These are phyloP conservation scores for Cyberlindnera maritima DNA, from an alignment of 805 yeast species.

Conservation along the genomic window DNA sequence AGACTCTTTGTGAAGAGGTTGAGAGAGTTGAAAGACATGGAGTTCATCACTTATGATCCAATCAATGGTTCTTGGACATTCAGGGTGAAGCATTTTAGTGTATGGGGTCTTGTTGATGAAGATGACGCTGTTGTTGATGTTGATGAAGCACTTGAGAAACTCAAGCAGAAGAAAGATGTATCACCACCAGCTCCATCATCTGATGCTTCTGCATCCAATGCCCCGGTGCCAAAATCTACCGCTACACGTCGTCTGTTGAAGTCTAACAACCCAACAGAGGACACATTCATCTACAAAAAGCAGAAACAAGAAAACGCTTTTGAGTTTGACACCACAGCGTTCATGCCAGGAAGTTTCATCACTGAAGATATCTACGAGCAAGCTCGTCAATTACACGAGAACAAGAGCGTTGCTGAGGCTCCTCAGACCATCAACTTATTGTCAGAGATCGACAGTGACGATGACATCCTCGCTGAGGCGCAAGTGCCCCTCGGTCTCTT, in stretches of 20 bases:
- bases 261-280: slow-evolving; percentile 24
- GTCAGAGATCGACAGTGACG: slow-evolving; percentile 15
- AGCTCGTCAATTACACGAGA: slow-evolving; percentile 4
- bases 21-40: slow-evolving; percentile 63
- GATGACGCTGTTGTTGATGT: slow-evolving; percentile 56
- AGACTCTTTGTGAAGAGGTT: slow-evolving; percentile 48
- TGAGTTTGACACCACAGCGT: slow-evolving; percentile 22
- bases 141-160: slow-evolving; percentile 32
- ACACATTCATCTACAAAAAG: slow-evolving; percentile 32
- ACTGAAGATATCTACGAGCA: slow-evolving; percentile 14
- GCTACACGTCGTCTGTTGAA: slow-evolving; percentile 6
- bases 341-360: slow-evolving; percentile 30
- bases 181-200: slow-evolving; percentile 2
- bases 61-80: slow-evolving; percentile 74
- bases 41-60: slow-evolving; percentile 77
- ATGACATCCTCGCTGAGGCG: slow-evolving; percentile 10
- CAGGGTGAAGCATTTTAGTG: slow-evolving; percentile 85
- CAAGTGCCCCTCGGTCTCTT: slow-evolving; percentile 8
- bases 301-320: slow-evolving; percentile 24
- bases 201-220: slow-evolving; percentile 8
- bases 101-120: slow-evolving; percentile 86
- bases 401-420: slow-evolving; percentile 5
- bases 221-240: neutral
- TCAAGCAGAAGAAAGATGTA: slow-evolving; percentile 18
- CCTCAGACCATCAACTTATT: slow-evolving; percentile 12